Base-by-base conservation (phyloP, 345 rosid species). In the Rhizophora apiculata region DNA sequence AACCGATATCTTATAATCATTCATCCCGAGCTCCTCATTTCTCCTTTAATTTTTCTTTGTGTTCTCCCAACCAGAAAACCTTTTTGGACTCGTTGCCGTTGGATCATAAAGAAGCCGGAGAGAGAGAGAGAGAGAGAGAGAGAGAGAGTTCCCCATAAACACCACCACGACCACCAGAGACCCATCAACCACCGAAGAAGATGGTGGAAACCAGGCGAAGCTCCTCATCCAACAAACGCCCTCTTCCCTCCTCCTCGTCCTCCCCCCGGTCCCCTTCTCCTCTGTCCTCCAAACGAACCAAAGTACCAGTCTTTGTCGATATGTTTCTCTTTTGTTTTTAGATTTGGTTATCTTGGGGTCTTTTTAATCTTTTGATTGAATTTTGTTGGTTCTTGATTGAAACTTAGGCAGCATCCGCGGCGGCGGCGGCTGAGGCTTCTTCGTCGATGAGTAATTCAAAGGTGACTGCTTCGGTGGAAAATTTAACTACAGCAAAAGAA, bases 121-220 rank as follows among this genome's bases (percentile, higher is more conserved):
- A 72, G 72, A 62, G 71, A 61, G 24, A 27, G 32, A 31, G 32
- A 36, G 43, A 36, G 43, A 36, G 43, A 39, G 48, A 11, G 48
- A 13, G 49, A 43, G 49, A 43, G 18, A 43, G 3, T 18, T 43
- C 5, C 49, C 18, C 4, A 0, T 13, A 43, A 13, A 3, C 49
- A 3, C 48, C 48, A 57, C 43, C 57, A 31, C 8, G 19, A 46
- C 11, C 60, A 26, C 9, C 46, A 15, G 19, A 26, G 32, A 67
- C 13, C 46, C 54, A 26, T 36, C 60, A 53, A 48, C 71, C 67
- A 66, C 57, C 65, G 27, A 60, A 32, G 56, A 76, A 64, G 68
- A 96, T 96, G 99, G 99, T 92, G 53, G 98, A 92, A 77, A 96
- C 99, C 39, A 83, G 99, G 64, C 87, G 99, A 49, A 90, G 96